Evolutionary conservation across 352 stramenopile species (phyloP).

Genomic region (Globisporangium perplexum): DNA sequence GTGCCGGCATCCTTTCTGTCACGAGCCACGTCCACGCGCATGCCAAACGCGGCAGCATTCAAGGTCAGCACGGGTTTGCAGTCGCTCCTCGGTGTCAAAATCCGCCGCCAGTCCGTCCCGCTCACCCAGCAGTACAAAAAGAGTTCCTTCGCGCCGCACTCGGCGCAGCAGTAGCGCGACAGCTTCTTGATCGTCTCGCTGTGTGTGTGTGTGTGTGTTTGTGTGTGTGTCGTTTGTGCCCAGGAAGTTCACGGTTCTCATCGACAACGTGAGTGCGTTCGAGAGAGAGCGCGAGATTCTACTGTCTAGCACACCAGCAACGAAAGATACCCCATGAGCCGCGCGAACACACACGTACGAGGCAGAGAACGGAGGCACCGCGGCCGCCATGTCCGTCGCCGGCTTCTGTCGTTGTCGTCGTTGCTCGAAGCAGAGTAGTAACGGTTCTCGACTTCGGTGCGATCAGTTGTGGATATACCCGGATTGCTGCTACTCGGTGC

Average conservation of each 20-base stretch:
- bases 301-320: too few species aligned
- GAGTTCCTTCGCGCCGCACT: conserved; percentile 55
- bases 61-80: background rate
- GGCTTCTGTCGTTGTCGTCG: too few species aligned
- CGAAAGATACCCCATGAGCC: too few species aligned
- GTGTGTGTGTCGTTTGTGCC: too few species aligned
- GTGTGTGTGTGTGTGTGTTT: background rate
- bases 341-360: conserved; percentile 9
- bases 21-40: too few species aligned
- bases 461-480: too few species aligned
- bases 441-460: background rate
- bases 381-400: background rate
- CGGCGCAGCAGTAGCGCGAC: conserved; percentile 48
- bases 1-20: conserved; percentile 65
- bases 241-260: background rate
- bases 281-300: background rate
- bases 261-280: background rate
- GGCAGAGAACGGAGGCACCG: background rate
- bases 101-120: background rate
- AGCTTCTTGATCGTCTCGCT: conserved; percentile 45
- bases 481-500: too few species aligned
- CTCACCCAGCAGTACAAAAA: conserved; percentile 65
- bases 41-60: background rate
- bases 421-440: background rate
- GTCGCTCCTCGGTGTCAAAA: background rate